phyloP scores from a whole-genome alignment of 805 yeast species.

The Lipomyces spencermartinsiae region DNA sequence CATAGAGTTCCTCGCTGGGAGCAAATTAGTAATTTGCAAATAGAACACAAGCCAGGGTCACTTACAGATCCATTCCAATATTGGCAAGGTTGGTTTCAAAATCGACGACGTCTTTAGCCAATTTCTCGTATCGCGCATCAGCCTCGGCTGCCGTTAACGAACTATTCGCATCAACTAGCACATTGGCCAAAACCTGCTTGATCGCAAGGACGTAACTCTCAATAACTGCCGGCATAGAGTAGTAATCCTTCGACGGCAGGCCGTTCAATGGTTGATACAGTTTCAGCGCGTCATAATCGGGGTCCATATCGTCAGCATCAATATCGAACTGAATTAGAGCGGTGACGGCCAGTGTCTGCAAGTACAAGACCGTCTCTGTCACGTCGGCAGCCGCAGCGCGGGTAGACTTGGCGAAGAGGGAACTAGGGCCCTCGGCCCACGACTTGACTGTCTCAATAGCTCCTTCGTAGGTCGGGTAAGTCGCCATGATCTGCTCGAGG shows the following conservation, averaged over 20 bases:
- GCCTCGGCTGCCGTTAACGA: conserved; percentile 18
- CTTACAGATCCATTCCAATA: conserved; percentile 33
- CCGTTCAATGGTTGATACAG: conserved; percentile 36
- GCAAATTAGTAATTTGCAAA: not conserved
- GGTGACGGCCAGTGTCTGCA: conserved; percentile 32
- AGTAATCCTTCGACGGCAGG: conserved; percentile 38
- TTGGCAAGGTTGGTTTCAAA: conserved; percentile 31
- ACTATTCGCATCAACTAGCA: conserved; percentile 26
- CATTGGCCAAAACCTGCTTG: conserved; percentile 31
- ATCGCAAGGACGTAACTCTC: conserved; percentile 29
- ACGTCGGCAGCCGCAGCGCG: conserved; percentile 32
- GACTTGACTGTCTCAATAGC: conserved; percentile 19
- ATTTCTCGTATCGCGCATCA: conserved; percentile 25
- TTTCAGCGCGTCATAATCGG: conserved; percentile 29
- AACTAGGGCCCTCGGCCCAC: conserved; percentile 29
- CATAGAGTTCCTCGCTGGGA: conserved; percentile 33
- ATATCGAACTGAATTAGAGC: conserved; percentile 34
- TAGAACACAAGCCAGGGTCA: not conserved
- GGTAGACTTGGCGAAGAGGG: conserved; percentile 4
- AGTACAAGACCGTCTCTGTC: conserved; percentile 31
- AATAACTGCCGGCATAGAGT: conserved; percentile 17
- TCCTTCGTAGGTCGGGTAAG: conserved; percentile 25
- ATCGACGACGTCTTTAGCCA: conserved; percentile 35
- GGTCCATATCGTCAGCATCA: conserved; percentile 37
- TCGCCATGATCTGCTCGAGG: conserved; percentile 24